Conservation (phyloP, 2,329 filamentous ascomycete genomes). For the Aureobasidium subglaciale region DNA sequence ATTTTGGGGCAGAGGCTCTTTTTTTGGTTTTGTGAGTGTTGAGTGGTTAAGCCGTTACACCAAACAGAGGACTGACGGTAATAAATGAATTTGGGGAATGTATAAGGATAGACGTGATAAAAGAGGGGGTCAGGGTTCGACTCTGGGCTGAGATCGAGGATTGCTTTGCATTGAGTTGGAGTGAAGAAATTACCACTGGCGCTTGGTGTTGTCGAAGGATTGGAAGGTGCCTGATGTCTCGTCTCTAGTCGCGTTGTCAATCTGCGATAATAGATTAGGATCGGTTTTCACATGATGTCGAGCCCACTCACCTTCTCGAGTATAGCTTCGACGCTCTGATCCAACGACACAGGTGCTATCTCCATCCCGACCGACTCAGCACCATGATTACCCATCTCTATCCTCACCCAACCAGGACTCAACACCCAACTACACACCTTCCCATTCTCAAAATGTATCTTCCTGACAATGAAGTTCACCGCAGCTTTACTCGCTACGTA, state of each 20-base stretch:
- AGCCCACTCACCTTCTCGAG: conserved; percentile 13
- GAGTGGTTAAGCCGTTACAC: too few relatives aligned
- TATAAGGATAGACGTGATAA: too few relatives aligned
- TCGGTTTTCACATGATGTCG: background rate
- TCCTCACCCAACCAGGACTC: conserved; percentile 30
- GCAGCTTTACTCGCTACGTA: conserved; percentile 42
- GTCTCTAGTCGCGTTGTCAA: background rate
- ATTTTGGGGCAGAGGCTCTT: too few relatives aligned
- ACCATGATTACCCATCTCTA: conserved; percentile 35
- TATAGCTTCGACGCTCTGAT: conserved; percentile 31
- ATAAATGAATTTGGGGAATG: too few relatives aligned
- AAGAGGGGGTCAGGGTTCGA: too few relatives aligned
- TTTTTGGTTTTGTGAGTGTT: too few relatives aligned
- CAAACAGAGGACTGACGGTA: too few relatives aligned
- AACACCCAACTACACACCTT: background rate
- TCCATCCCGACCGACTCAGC: conserved; percentile 28
- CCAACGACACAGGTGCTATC: conserved; percentile 30
- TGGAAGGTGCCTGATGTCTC: conserved; percentile 1
- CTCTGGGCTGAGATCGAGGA: too few relatives aligned
- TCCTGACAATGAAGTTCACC: conserved; percentile 32
- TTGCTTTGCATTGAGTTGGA: too few relatives aligned
- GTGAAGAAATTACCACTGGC: background rate
- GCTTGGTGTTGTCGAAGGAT: background rate
- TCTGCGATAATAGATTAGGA: background rate
- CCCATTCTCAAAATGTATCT: conserved; percentile 32